phyloP scores from a whole-genome alignment of 306 rosid genomes.

The Ziziphus jujuba region DNA sequence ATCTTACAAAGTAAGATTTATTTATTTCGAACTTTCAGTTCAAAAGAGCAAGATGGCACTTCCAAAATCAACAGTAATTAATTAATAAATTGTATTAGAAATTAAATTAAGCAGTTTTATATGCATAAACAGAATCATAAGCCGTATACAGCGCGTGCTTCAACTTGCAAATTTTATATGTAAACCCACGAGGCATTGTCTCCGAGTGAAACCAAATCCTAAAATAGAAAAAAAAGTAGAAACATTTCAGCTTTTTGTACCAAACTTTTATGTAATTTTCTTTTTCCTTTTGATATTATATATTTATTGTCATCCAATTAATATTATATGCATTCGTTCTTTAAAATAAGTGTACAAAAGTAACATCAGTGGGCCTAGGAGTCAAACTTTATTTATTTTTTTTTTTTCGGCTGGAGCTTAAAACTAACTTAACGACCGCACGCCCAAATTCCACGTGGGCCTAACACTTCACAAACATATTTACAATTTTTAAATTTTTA shows the following conservation, averaged over 20 bases:
- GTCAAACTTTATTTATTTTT: not conserved
- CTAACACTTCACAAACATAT: constrained; percentile 1
- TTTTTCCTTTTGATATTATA: too few relatives aligned
- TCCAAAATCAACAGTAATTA: not conserved
- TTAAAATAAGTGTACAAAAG: not conserved
- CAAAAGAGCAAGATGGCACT: not conserved
- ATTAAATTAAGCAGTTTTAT: not conserved
- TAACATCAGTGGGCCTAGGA: not conserved
- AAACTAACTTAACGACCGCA: constrained; percentile 18
- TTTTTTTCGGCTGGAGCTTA: constrained; percentile 8
- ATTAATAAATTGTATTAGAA: not conserved
- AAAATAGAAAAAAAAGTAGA: not conserved
- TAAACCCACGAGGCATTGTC: constrained; percentile 22
- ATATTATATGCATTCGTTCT: not conserved
- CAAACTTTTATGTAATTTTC: not conserved
- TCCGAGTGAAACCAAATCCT: constrained; percentile 14
- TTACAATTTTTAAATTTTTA: not conserved
- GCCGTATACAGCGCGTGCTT: constrained; percentile 27
- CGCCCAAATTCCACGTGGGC: constrained; percentile 8
- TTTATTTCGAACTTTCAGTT: constrained; percentile 1
- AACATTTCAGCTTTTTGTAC: constrained; percentile 14
- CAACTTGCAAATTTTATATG: constrained; percentile 18
- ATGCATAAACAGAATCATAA: constrained; percentile 8
- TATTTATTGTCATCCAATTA: not conserved
- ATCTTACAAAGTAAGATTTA: constrained; percentile 1